Percentiles rank a stretch among this genome's conserved stretches.
These are phyloP conservation scores for Tylopilus felleus DNA, from an alignment of 768 basidiomycete species.

Conservation along the genomic window DNA sequence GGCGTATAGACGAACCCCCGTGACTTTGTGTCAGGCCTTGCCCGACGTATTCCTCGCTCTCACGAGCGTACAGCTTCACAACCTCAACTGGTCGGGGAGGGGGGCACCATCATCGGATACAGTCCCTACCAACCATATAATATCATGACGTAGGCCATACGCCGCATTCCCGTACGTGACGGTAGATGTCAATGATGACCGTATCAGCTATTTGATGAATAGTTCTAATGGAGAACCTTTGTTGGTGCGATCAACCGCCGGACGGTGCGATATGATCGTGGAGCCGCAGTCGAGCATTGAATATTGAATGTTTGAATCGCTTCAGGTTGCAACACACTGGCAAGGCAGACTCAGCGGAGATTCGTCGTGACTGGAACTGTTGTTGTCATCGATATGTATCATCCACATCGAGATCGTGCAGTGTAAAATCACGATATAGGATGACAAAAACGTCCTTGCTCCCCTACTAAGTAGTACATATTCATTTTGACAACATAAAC, in stretches of 20 bases:
- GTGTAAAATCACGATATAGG: too few species aligned
- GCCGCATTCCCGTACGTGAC: background rate
- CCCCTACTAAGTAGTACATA: constrained; percentile 5
- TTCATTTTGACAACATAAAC: constrained; percentile 6
- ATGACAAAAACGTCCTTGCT: constrained; percentile 9
- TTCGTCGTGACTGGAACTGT: too few species aligned
- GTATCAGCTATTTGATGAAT: background rate
- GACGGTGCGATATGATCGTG: constrained; percentile 14
- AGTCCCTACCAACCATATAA: background rate
- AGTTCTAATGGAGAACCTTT: background rate
- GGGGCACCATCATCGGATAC: background rate
- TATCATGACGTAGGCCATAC: background rate
- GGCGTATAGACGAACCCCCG: too few species aligned
- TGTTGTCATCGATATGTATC: background rate
- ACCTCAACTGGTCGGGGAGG: too few species aligned
- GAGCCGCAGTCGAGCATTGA: constrained; percentile 11
- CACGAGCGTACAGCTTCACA: background rate
- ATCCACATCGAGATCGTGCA: background rate
- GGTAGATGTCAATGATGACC: background rate
- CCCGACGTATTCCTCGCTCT: background rate
- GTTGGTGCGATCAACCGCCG: background rate
- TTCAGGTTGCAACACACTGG: background rate
- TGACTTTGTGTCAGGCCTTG: background rate
- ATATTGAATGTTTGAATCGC: background rate
- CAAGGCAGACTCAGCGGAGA: background rate